These are phyloP conservation scores for Plenodomus tracheiphilus DNA, from an alignment of 2,329 filamentous ascomycete genomes.

Conservation along the genomic window DNA sequence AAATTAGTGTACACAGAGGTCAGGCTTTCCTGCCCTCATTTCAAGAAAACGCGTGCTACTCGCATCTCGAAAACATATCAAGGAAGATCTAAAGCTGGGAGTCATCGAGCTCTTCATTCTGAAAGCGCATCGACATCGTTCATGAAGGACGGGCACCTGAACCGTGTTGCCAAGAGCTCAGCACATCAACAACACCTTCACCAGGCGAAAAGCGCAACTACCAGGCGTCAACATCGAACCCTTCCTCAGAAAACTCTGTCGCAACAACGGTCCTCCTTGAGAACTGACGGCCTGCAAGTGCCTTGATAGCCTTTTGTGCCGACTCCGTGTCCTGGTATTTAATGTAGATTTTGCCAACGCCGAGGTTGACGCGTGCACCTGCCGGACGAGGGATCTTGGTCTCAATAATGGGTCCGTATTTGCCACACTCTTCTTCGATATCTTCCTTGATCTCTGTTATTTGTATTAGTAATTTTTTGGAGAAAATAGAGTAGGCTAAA, in stretches of 20 bases:
- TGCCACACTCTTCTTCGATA: constrained; percentile 87
- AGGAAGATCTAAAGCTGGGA: not conserved
- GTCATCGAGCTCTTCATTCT: no score
- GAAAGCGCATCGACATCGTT: no score
- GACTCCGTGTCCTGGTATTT: constrained; percentile 82
- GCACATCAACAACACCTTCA: no score
- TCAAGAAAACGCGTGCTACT: no score
- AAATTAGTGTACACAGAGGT: not conserved
- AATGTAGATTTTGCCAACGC: constrained; percentile 97
- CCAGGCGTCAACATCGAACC: constrained; percentile 91
- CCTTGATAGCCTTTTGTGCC: constrained; percentile 80
- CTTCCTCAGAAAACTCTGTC: constrained; percentile 97
- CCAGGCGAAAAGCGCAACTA: constrained; percentile 47
- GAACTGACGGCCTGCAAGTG: constrained; percentile 94
- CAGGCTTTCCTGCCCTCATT: not conserved
- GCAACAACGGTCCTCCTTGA: constrained; percentile 94
- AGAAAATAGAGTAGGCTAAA: not conserved
- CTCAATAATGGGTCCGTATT: constrained; percentile 83
- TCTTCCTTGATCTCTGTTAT: constrained; percentile 92
- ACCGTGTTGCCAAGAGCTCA: no score
- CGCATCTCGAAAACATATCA: not conserved
- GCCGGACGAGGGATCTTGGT: constrained; percentile 90
- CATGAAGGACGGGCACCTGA: no score
- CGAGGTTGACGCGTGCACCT: constrained; percentile 79
- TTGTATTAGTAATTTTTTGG: constrained; percentile 3